Percentiles rank a stretch among this genome's conserved stretches.
phyloP scores from a whole-genome alignment of 495 filamentous ascomycete species.

The Pseudevernia furfuracea region DNA sequence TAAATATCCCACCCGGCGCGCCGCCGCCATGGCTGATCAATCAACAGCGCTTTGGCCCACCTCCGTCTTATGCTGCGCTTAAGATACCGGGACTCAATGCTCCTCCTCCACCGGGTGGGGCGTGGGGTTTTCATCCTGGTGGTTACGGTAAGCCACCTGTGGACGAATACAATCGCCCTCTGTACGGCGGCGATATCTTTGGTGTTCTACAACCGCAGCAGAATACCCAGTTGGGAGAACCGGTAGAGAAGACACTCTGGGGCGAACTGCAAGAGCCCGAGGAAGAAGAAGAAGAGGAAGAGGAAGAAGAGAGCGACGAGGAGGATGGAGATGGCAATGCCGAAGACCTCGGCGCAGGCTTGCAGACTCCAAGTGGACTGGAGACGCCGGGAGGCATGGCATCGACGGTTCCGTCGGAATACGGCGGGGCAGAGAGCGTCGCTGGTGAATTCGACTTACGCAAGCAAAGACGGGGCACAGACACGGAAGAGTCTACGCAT shows the following conservation, averaged over 20 bases:
- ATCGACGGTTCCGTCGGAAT: slow-evolving; percentile 71
- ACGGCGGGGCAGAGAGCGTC: slow-evolving; percentile 62
- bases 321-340: slow-evolving; percentile 48
- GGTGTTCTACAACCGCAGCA: slow-evolving; percentile 65
- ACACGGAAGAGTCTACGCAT: slow-evolving; percentile 73
- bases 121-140: slow-evolving; percentile 92
- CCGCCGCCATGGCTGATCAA: slow-evolving; percentile 97
- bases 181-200: slow-evolving; percentile 92
- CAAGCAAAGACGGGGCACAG: slow-evolving; percentile 76
- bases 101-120: slow-evolving; percentile 85
- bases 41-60: slow-evolving; percentile 86
- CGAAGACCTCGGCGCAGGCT: slow-evolving; percentile 49
- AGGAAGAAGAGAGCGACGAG: slow-evolving; percentile 69
- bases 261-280: slow-evolving; percentile 84
- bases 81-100: slow-evolving; percentile 94
- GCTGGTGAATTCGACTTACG: slow-evolving; percentile 86
- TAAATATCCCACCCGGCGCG: slow-evolving; percentile 88
- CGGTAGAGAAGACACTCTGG: slow-evolving; percentile 84
- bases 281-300: slow-evolving; percentile 74
- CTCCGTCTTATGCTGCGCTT: slow-evolving; percentile 83
- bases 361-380: slow-evolving; percentile 66
- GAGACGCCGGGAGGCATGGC: slow-evolving; percentile 77
- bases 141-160: slow-evolving; percentile 94
- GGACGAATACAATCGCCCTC: slow-evolving; percentile 79
- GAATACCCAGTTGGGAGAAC: slow-evolving; percentile 59